Evolutionary conservation across 228 moss, liverwort and hornwort genomes (phyloP).

Genomic region (Sphagnum magellanicum): DNA sequence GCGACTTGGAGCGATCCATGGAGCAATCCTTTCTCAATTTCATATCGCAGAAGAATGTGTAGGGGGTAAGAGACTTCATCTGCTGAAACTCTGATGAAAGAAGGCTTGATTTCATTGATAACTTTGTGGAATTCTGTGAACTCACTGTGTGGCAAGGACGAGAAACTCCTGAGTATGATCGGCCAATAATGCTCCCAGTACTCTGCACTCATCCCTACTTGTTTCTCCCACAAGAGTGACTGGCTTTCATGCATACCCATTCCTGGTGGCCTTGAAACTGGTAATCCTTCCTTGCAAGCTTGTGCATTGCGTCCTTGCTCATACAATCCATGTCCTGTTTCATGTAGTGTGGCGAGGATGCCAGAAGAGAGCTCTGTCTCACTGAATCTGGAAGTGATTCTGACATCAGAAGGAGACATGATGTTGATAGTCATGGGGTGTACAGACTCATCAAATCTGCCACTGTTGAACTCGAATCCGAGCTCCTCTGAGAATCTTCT

Average conservation of each 20-base stretch:
- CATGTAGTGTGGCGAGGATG: constrained; percentile 12
- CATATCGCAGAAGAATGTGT: constrained; percentile 15
- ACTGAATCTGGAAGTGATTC: constrained; percentile 15
- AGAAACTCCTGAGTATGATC: constrained; percentile 12
- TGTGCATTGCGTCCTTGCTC: constrained; percentile 14
- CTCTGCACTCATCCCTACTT: constrained; percentile 20
- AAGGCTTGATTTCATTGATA: constrained; percentile 18
- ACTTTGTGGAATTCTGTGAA: constrained; percentile 8
- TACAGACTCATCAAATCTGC: constrained; percentile 14
- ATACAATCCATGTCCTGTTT: constrained; percentile 18
- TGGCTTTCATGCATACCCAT: constrained; percentile 23
- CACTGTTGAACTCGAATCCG: constrained; percentile 12
- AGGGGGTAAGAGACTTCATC: constrained; percentile 21
- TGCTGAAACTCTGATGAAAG: constrained; percentile 13
- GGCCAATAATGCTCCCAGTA: constrained; percentile 23
- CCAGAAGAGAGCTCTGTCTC: constrained; percentile 15
- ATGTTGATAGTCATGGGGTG: constrained; percentile 21
- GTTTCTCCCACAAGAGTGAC: constrained; percentile 23
- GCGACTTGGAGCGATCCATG: constrained; percentile 7
- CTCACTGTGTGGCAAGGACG: constrained; percentile 13
- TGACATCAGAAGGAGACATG: constrained; percentile 12
- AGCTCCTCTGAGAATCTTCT: constrained; percentile 12
- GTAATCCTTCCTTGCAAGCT: constrained; percentile 14
- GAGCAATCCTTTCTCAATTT: constrained; percentile 19
- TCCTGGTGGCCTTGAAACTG: constrained; percentile 11